These are phyloP conservation scores for Talaromyces wortmannii DNA, from an alignment of 495 filamentous ascomycete species.

Conservation along the genomic window DNA sequence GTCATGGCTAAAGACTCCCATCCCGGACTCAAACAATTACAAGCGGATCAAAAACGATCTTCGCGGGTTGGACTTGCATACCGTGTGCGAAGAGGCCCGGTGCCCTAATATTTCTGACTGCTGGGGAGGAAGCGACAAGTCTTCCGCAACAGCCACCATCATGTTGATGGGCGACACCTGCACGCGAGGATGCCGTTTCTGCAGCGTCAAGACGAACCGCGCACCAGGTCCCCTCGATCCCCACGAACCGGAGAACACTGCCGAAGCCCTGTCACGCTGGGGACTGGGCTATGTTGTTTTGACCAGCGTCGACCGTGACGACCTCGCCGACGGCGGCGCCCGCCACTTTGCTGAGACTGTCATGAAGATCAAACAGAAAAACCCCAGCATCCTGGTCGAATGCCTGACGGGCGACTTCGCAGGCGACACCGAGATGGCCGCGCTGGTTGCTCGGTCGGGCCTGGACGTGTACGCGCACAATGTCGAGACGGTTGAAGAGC, in stretches of 20 bases:
- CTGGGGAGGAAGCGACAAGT: constrained; percentile 88
- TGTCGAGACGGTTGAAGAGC: constrained; percentile 85
- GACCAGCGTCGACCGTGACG: constrained; percentile 89
- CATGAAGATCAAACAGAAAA: constrained; percentile 86
- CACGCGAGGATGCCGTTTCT: constrained; percentile 94
- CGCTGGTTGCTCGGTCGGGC: constrained; percentile 74
- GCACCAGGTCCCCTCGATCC: constrained; percentile 78
- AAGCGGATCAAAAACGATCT: constrained; percentile 92
- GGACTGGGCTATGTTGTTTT: constrained; percentile 93
- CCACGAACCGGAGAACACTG: constrained; percentile 94
- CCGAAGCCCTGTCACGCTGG: constrained; percentile 88
- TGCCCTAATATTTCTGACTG: constrained; percentile 98
- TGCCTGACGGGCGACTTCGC: constrained; percentile 86
- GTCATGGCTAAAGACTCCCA: constrained; percentile 92
- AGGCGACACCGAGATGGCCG: constrained; percentile 78
- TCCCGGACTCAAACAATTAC: constrained; percentile 78
- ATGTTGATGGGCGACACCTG: constrained; percentile 99
- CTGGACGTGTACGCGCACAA: constrained; percentile 97
- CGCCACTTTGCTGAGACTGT: constrained; percentile 93
- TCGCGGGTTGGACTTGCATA: constrained; percentile 82
- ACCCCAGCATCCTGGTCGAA: constrained; percentile 82
- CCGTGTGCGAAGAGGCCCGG: constrained; percentile 94
- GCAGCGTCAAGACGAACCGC: constrained; percentile 84
- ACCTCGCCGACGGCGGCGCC: constrained; percentile 82
- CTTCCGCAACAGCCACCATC: constrained; percentile 91